phyloP scores from a whole-genome alignment of 257 asterid genomes.

The Catharanthus roseus region DNA sequence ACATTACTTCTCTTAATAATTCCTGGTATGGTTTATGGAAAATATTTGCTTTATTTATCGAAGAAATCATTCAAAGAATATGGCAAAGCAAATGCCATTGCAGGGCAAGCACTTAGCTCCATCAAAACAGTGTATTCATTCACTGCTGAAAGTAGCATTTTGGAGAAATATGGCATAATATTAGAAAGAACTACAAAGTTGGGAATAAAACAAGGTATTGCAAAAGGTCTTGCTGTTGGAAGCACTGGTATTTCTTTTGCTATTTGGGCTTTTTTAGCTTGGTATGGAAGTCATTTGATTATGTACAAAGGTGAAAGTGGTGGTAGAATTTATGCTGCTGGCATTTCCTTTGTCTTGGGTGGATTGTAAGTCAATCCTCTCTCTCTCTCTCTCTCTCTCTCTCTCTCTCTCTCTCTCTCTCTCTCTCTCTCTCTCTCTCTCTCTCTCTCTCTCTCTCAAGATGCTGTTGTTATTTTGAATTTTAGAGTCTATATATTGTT shows the following conservation, averaged over 20 bases:
- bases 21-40: conserved; percentile 71
- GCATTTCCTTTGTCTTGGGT: conserved; percentile 70
- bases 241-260: conserved; percentile 75
- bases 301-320: conserved; percentile 85
- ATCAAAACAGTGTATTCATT: conserved; percentile 75
- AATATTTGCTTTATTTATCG: conserved; percentile 48
- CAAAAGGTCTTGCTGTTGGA: conserved; percentile 78
- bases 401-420: too few relatives aligned
- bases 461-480: too few relatives aligned
- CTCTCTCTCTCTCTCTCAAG: too few relatives aligned
- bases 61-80: conserved; percentile 56
- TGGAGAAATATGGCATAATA: conserved; percentile 47
- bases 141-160: conserved; percentile 68
- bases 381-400: too few relatives aligned
- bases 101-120: conserved; percentile 72
- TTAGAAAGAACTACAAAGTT: conserved; percentile 50
- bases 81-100: conserved; percentile 52
- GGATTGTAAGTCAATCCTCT: conserved; percentile 59
- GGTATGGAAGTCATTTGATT: conserved; percentile 78
- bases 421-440: too few relatives aligned
- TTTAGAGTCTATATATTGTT: too few relatives aligned
- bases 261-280: conserved; percentile 86
- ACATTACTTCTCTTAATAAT: conserved; percentile 52
- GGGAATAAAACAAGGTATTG: conserved; percentile 81
- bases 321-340: conserved; percentile 74